Conservation (phyloP, 2,329 filamentous ascomycete species). For the Acrocalymma vagum region DNA sequence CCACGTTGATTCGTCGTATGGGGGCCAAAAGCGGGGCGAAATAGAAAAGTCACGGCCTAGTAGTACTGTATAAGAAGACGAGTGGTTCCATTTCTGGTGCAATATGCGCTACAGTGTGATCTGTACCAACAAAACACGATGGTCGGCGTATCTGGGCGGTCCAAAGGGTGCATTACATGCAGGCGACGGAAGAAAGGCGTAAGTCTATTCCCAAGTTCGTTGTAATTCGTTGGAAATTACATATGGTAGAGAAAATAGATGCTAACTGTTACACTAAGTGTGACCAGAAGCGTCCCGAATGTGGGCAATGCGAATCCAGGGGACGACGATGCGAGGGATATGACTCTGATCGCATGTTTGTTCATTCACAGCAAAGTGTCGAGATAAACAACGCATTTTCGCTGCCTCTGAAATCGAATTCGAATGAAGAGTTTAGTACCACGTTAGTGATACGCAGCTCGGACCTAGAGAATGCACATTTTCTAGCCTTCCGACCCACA, state of each 20-base stretch:
- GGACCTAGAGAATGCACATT: too few species aligned
- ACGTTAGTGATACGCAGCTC: too few species aligned
- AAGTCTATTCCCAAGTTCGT: constrained; percentile 27
- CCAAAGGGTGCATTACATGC: constrained; percentile 43
- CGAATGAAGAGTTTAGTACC: too few species aligned
- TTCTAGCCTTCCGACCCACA: too few species aligned
- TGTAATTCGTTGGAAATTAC: background rate
- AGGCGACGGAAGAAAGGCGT: constrained; percentile 64
- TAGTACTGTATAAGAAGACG: too few species aligned
- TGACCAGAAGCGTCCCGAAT: constrained; percentile 68
- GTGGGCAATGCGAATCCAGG: constrained; percentile 67
- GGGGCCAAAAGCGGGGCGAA: too few species aligned
- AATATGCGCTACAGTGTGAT: too few species aligned
- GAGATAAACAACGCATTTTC: too few species aligned
- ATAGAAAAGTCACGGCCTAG: too few species aligned
- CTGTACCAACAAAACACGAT: constrained; percentile 15
- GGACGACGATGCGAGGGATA: constrained; percentile 71
- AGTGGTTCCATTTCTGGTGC: too few species aligned
- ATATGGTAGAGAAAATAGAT: background rate
- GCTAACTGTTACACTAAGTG: constrained; percentile 56
- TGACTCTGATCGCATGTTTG: constrained; percentile 69
- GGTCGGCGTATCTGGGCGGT: constrained; percentile 39
- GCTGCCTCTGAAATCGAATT: too few species aligned
- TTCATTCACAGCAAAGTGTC: constrained; percentile 43
- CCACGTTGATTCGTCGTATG: too few species aligned